A percentile compares a stretch with the other conserved stretches of the same genome.
These are phyloP conservation scores for Linnemannia exigua DNA, from an alignment of 192 early-diverging fungal genomes.

Conservation along the genomic window DNA sequence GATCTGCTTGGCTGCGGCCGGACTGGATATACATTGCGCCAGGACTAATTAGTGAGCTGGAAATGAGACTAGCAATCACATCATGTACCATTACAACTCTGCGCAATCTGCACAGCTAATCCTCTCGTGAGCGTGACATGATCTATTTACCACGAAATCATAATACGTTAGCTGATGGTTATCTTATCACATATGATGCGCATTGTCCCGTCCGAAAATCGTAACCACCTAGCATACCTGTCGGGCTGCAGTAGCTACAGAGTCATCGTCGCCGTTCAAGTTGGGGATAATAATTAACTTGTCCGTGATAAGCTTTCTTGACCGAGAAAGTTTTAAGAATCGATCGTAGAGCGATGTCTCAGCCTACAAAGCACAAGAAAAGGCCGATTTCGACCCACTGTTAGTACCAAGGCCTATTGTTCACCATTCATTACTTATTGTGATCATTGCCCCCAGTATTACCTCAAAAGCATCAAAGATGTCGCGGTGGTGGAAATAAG, in stretches of 20 bases:
- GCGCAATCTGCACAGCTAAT: conserved; percentile 1
- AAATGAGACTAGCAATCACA: neutral
- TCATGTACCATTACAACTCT: neutral
- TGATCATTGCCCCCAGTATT: neutral
- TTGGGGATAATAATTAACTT: conserved; percentile 80
- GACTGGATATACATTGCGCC: neutral
- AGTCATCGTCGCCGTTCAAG: conserved; percentile 10
- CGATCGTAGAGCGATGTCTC: conserved; percentile 80
- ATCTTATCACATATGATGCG: neutral
- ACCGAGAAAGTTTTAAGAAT: conserved; percentile 76
- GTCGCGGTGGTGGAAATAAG: conserved; percentile 93
- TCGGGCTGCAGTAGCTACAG: neutral
- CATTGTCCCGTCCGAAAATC: neutral
- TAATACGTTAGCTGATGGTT: neutral
- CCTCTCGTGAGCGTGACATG: conserved; percentile 31
- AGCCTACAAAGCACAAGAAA: conserved; percentile 59
- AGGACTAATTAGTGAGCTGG: too few species aligned
- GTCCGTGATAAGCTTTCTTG: conserved; percentile 75
- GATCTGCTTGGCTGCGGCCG: neutral
- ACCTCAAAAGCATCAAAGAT: conserved; percentile 91
- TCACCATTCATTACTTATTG: too few species aligned
- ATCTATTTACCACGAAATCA: conserved; percentile 15
- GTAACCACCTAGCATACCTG: conserved; percentile 18
- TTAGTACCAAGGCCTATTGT: neutral
- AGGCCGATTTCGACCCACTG: neutral